Evolutionary conservation across 2,329 filamentous ascomycete genomes (phyloP), one percentile per base, ranked within the genome.

Genomic region (Fusarium sulawesiense): DNA sequence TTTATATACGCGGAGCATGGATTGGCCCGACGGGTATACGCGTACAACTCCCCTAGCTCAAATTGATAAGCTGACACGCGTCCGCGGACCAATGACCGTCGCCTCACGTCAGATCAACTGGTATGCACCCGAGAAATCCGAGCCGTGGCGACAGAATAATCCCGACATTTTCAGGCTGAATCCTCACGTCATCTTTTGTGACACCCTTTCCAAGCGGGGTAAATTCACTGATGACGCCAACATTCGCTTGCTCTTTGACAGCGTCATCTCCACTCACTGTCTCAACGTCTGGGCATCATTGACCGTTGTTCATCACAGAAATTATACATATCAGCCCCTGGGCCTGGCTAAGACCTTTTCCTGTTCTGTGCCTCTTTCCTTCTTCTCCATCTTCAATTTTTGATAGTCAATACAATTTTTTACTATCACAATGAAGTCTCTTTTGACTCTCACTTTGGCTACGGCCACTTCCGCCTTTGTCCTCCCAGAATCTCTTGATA

Each of bases 381-480:
- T 18, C 18, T 44, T 21, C 10, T 27, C 3, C 16, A 7, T 27
- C 23, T 41, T 10, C 16, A 30, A 10, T n/a, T 34, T 18, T 1
- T 16, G n/a, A 45, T n/a, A 21, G 54, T 13, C n/a, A 6, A 34
- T 49, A 41, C 40, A 29, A 45, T 30, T 8, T 18, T 14, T 11
- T n/a, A 40, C 16, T 14, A 18, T 37, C 47, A 64, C 21, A 3
- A 75, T 75, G 73, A 75, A 59, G 51, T 68, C 72, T 45, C 34
- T 70, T 48, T 3, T 64, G 18, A 44, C 66, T 12, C 59, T 73
- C 13, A 64, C 72, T 7, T n/a, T 73, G 40, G 66, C 70, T 23
- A 58, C 73, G 51, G 71, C 73, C 51, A 64, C 66, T 2, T 72
- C 73, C 27, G 73, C 73, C 3, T 44, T 75, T 4, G 68, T 71